Percentiles rank a stretch among this genome's conserved stretches.
Evolutionary conservation across 2,329 filamentous ascomycete genomes (phyloP).

Genomic region (Torrubiella hemipterigena): DNA sequence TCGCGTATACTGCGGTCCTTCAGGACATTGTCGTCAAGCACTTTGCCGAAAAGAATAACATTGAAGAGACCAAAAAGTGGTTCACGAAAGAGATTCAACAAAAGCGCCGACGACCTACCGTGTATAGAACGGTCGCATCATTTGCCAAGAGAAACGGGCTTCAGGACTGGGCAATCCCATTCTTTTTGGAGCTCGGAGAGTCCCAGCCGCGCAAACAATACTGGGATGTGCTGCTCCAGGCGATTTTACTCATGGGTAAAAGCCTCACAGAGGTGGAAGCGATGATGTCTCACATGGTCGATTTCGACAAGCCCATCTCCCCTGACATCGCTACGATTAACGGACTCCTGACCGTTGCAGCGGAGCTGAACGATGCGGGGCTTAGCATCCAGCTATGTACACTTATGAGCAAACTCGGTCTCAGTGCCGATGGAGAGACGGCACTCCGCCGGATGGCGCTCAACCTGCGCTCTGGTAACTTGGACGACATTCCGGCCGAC

Average conservation of each 20-base stretch:
- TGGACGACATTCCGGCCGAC: slow-evolving; percentile 55
- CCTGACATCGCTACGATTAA: slow-evolving; percentile 69
- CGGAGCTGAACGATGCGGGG: slow-evolving; percentile 56
- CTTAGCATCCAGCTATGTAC: slow-evolving; percentile 62
- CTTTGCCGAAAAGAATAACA: slow-evolving; percentile 44
- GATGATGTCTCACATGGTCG: slow-evolving; percentile 63
- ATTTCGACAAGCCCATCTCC: slow-evolving; percentile 34
- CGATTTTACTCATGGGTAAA: slow-evolving; percentile 56
- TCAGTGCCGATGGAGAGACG: slow-evolving; percentile 58
- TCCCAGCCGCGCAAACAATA: slow-evolving; percentile 36
- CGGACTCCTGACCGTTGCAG: slow-evolving; percentile 58
- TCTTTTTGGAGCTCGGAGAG: slow-evolving; percentile 43
- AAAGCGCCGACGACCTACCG: slow-evolving; percentile 9
- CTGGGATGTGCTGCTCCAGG: slow-evolving; percentile 66
- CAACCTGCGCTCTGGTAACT: slow-evolving; percentile 58
- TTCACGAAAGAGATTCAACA: slow-evolving; percentile 42
- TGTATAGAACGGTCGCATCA: slow-evolving; percentile 18
- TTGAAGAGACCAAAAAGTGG: slow-evolving; percentile 55
- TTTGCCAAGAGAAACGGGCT: slow-evolving; percentile 50
- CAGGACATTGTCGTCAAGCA: slow-evolving; percentile 48
- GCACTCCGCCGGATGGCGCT: slow-evolving; percentile 66
- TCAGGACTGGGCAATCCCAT: slow-evolving; percentile 46
- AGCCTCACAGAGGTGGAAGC: slow-evolving; percentile 36
- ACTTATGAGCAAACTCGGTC: slow-evolving; percentile 51
- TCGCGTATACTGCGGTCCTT: slow-evolving; percentile 31